Evolutionary conservation across 805 yeast species (phyloP), one percentile per base, ranked within the genome.

Genomic region (Candida xiaguanensis): DNA sequence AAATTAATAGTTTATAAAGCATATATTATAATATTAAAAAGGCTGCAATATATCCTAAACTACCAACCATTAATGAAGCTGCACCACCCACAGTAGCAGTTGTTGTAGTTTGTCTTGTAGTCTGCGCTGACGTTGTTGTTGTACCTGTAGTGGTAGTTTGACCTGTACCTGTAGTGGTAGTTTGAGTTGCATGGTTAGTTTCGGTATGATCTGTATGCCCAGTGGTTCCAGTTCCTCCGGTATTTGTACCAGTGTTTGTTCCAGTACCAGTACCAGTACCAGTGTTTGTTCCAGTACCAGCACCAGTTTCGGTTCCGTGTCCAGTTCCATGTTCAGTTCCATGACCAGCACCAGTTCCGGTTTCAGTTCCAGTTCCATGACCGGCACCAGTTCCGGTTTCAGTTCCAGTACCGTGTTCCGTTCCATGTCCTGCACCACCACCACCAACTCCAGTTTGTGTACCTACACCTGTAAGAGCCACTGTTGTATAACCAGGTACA

Each of bases 1-100:
- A 31, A 20, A 23, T n/a, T 35, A 35, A 16, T 19, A 39, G 40
- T 28, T 41, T 41, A 41, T 41, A 41, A 33, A 37, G n/a, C 14
- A n/a, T 31, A 25, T 34, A 34, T 34, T 35, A 35, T 28, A 35
- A 35, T 14, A 35, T 6, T 8, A 35, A 12, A 24, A 35, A 19
- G 11, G 20, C 18, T 12, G 30, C 38, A 9, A 35, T 8, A n/a
- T 35, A 35, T 24, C 38, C 38, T 20, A 35, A 35, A 35, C 31
- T 26, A 6, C 38, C 38, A 9, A 18, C 19, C 27, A 35, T 24
- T n/a, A 35, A 35, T 7, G 38, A 27, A 5, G 38, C 38, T n/a
- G 38, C 38, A n/a, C 23, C 33, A 9, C 26, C 38, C n/a, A 31
- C 40, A 7, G 31, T 26, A 12, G 40, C 24, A 3, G 35, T 32